Conservation (phyloP, 2,329 filamentous ascomycete species). For the Phialophora expanda region DNA sequence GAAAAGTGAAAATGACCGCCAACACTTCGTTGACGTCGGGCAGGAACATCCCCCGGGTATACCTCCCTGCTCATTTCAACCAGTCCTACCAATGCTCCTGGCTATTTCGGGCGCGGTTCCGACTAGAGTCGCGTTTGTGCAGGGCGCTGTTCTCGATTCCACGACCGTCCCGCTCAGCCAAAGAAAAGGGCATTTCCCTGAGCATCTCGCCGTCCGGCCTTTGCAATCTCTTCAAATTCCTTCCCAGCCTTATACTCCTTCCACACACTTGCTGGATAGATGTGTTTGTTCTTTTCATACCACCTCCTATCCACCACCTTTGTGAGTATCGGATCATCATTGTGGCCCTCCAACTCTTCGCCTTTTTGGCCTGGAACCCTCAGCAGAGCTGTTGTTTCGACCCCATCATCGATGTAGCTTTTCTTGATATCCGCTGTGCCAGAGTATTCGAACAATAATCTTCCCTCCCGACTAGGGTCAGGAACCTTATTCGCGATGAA, state of each 20-base stretch:
- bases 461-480: slow-evolving; percentile 74
- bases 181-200: slow-evolving; percentile 96
- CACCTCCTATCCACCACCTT: slow-evolving; percentile 95
- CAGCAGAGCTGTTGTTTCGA: slow-evolving; percentile 49
- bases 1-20: slow-evolving; percentile 1
- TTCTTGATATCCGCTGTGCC: slow-evolving; percentile 45
- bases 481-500: slow-evolving; percentile 78
- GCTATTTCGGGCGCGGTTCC: neutral
- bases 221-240: slow-evolving; percentile 70
- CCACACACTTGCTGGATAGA: slow-evolving; percentile 95
- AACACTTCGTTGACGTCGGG: neutral
- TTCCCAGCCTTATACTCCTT: slow-evolving; percentile 90
- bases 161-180: slow-evolving; percentile 40
- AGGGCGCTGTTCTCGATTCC: neutral
- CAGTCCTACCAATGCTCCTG: neutral
- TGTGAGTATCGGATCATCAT: slow-evolving; percentile 78
- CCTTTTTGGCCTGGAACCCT: slow-evolving; percentile 57
- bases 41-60: neutral
- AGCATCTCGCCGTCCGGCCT: slow-evolving; percentile 74
- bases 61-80: neutral
- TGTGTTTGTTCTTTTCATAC: slow-evolving; percentile 98
- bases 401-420: slow-evolving; percentile 34
- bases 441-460: slow-evolving; percentile 79
- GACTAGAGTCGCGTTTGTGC: too few species aligned
- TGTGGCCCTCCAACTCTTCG: slow-evolving; percentile 71